Conservation (phyloP, 192 early-diverging fungal genomes). For the Entophlyctis helioformis region DNA sequence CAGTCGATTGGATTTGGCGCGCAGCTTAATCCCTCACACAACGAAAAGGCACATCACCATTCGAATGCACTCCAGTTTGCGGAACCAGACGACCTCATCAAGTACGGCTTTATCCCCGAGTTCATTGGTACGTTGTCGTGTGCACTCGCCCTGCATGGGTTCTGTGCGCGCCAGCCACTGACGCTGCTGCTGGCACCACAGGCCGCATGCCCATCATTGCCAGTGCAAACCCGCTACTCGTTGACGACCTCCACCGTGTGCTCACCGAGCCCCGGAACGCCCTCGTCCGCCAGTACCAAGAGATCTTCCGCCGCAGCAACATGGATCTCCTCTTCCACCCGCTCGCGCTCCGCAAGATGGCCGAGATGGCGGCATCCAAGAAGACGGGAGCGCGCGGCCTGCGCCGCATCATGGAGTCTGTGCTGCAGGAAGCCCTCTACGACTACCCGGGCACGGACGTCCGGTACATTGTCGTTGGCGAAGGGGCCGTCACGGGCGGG, state of each 20-base stretch:
- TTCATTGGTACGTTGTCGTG: slow-evolving; percentile 59
- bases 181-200: not conserved
- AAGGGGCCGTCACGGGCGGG: not conserved
- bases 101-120: slow-evolving; percentile 81
- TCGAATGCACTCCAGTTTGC: slow-evolving; percentile 45
- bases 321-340: slow-evolving; percentile 61
- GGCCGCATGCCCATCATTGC: slow-evolving; percentile 72
- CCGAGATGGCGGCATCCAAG: slow-evolving; percentile 61
- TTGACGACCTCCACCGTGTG: slow-evolving; percentile 59
- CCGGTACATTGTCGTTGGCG: slow-evolving; percentile 53
- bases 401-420: slow-evolving; percentile 72
- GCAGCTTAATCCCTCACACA: no score
- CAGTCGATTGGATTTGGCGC: slow-evolving; percentile 71
- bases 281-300: slow-evolving; percentile 67
- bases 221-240: slow-evolving; percentile 52
- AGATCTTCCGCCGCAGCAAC: slow-evolving; percentile 53
- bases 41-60: no score
- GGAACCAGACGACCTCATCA: slow-evolving; percentile 68
- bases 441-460: slow-evolving; percentile 64
- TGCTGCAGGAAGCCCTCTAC: slow-evolving; percentile 72
- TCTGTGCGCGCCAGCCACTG: not conserved
- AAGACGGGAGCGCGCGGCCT: slow-evolving; percentile 81
- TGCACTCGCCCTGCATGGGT: not conserved
- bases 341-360: slow-evolving; percentile 56
- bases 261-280: slow-evolving; percentile 75